A percentile compares a stretch with the other conserved stretches of the same genome.
Evolutionary conservation across 768 basidiomycete genomes (phyloP).

Genomic region (Rhodotorula toruloides): DNA sequence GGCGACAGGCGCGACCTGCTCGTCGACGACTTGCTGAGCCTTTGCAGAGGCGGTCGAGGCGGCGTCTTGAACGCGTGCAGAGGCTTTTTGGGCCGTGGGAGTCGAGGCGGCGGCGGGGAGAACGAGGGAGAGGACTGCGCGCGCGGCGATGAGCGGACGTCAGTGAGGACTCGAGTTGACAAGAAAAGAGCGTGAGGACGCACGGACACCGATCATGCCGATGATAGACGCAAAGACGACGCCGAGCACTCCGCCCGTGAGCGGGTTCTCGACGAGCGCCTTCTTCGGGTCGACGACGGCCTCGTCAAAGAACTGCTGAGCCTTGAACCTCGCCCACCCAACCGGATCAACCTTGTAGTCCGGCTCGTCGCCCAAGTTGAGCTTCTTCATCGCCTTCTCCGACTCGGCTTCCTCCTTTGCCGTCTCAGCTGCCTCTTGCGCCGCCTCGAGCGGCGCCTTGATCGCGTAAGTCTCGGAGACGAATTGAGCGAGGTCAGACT

Average conservation of each 20-base stretch:
- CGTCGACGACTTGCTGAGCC: constrained; percentile 32
- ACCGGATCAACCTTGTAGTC: constrained; percentile 69
- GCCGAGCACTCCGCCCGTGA: constrained; percentile 69
- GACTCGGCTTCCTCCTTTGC: constrained; percentile 49
- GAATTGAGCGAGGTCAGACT: constrained; percentile 73
- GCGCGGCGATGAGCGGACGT: constrained; percentile 61
- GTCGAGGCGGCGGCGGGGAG: constrained; percentile 43
- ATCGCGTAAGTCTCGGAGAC: constrained; percentile 83
- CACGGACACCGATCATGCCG: constrained; percentile 63
- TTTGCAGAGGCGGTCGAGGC: constrained; percentile 39
- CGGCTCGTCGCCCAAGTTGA: constrained; percentile 45
- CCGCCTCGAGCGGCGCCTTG: constrained; percentile 78
- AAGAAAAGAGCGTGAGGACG: constrained; percentile 1
- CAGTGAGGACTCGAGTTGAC: constrained; percentile 60
- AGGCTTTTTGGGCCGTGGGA: constrained; percentile 60
- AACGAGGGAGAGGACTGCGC: constrained; percentile 40
- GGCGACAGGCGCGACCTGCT: constrained; percentile 16
- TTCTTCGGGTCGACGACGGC: constrained; percentile 67
- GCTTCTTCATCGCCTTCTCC: constrained; percentile 7
- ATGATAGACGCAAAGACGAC: constrained; percentile 71
- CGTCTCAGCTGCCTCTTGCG: constrained; percentile 46
- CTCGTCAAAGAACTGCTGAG: constrained; percentile 72
- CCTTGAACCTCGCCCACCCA: constrained; percentile 70
- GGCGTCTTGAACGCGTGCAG: constrained; percentile 38
- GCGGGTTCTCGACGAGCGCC: constrained; percentile 83